Percentiles rank a stretch among this genome's conserved stretches.
These are phyloP conservation scores for Quercus wislizeni DNA, from an alignment of 306 rosid species.

Conservation along the genomic window DNA sequence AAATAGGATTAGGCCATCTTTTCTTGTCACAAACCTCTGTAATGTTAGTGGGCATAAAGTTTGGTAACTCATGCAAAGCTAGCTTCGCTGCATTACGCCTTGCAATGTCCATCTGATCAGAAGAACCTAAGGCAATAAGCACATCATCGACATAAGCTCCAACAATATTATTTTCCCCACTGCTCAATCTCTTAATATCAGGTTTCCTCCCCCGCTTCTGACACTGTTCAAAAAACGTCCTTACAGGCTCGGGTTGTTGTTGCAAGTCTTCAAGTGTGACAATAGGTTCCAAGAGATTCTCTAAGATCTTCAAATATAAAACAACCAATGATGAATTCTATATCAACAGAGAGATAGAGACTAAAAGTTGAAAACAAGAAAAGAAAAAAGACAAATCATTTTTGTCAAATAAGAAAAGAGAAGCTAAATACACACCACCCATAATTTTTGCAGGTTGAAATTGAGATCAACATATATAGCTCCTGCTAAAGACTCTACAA, in stretches of 20 bases:
- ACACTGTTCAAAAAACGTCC: conserved; percentile 51
- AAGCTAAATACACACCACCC: no score
- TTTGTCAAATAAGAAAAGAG: no score
- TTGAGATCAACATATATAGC: no score
- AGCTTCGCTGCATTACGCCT: conserved; percentile 67
- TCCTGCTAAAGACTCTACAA: conserved; percentile 1
- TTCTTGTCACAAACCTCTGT: conserved; percentile 48
- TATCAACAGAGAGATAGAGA: background rate
- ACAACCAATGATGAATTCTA: background rate
- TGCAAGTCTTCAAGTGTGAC: conserved; percentile 42
- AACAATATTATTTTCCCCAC: conserved; percentile 30
- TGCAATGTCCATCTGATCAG: conserved; percentile 52
- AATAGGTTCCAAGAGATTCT: conserved; percentile 65
- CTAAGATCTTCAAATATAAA: conserved; percentile 9
- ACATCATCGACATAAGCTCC: conserved; percentile 55
- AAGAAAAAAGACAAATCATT: background rate
- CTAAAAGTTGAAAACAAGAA: background rate
- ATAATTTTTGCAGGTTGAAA: no score
- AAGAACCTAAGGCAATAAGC: conserved; percentile 51
- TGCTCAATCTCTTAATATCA: conserved; percentile 34
- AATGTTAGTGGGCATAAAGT: background rate
- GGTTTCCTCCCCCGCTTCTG: conserved; percentile 62
- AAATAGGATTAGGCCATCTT: conserved; percentile 60
- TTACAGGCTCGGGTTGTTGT: conserved; percentile 63
- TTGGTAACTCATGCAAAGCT: conserved; percentile 45